Conservation (phyloP, 148 eudicot species). For the Vaccinium vitisidaea region DNA sequence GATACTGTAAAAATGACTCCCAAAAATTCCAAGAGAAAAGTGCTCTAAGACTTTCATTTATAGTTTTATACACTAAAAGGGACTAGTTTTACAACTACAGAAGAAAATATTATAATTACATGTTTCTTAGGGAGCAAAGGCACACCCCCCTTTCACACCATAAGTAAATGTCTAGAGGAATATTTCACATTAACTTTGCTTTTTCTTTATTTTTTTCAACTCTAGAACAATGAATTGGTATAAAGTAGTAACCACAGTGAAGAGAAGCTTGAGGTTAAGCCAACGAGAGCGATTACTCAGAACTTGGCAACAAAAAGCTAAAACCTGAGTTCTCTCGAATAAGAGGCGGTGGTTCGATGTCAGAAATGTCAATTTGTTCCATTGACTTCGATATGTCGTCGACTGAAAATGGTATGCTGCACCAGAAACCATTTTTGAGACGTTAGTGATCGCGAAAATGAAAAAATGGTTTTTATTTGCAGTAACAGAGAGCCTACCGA, state of each 20-base stretch:
- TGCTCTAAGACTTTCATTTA: background rate
- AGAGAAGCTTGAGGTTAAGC: background rate
- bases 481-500: background rate
- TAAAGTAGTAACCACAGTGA: background rate
- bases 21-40: background rate
- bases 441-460: constrained; percentile 5
- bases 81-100: constrained; percentile 11
- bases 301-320: constrained; percentile 71
- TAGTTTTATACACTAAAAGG: background rate
- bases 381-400: constrained; percentile 96
- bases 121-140: background rate
- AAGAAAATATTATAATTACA: background rate
- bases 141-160: background rate
- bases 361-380: constrained; percentile 77
- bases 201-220: background rate
- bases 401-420: constrained; percentile 97
- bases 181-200: background rate
- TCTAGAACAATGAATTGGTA: background rate
- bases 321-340: constrained; percentile 76
- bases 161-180: background rate
- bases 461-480: background rate
- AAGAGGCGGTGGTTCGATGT: constrained; percentile 70
- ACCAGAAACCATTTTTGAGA: constrained; percentile 12
- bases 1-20: background rate
- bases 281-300: constrained; percentile 28